Base-by-base conservation (phyloP, 2,329 filamentous ascomycete genomes). In the Colletotrichum lindemuthianum region DNA sequence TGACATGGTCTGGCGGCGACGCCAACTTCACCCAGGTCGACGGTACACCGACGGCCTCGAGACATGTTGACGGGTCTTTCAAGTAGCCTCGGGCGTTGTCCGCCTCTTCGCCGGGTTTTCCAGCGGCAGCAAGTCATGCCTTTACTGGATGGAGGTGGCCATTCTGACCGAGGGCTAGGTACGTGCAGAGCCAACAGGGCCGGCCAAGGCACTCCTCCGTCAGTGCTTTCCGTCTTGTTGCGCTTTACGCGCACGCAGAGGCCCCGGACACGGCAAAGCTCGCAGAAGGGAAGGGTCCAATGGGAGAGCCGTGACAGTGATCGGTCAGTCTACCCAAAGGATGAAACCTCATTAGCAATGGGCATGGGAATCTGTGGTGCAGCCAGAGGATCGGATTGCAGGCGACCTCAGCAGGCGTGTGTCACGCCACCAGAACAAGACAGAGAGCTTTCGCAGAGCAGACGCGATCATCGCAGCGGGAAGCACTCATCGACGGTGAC, bases 341-440 rank as follows among this genome's bases (percentile, higher is more conserved):
- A 65, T 65, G 63, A 65, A 65, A 65, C 58, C 50, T 60, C 56
- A 37, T 45, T 16, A 40, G 51, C 36, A 48, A 56, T 48, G 32
- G 41, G 52, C 36, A 15, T 24, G 32, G 11, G 7, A 39, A 47
- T 45, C 40, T 49, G 40, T 54, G 40, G 52, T 48, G 47, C 43
- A 44, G 37, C 36, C 36, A 24, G 15, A 48, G 61, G 32, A 52
- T 61, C 47, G 44, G 58, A 65, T 57, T 65, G 58, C 41, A 44
- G 40, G 16, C 34, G 15, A 44, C 37, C 13, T 44, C 44, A 57
- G 54, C 54, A 40, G 34, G 40, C 16, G n/a, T 16, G 15, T 16
- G 57, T 56, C 58, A 52, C 40, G 47, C 45, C 41, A 24, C 24
- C 24, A 24, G 24, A 24, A 24, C 24, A 24, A 24, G 24, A 24